A percentile compares a stretch with the other conserved stretches of the same genome.
Evolutionary conservation across 2,329 filamentous ascomycete species (phyloP).

Genomic region (Curvularia eragrostidis): DNA sequence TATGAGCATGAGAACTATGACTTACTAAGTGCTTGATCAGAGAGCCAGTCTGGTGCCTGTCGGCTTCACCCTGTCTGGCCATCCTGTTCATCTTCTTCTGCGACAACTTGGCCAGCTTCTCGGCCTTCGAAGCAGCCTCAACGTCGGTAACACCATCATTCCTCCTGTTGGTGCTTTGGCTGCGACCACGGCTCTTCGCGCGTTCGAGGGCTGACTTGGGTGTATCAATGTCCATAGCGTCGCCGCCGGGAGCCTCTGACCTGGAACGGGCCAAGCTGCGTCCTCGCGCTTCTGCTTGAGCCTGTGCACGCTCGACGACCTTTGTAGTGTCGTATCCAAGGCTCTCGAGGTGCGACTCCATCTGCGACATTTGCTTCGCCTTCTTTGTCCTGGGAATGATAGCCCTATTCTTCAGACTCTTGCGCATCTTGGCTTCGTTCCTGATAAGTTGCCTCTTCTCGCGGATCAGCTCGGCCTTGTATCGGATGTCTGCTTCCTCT

Average conservation of each 20-base stretch:
- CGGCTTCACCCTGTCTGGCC: constrained; percentile 95
- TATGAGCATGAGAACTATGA: constrained; percentile 34
- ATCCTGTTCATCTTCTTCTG: constrained; percentile 99
- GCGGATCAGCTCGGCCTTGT: constrained; percentile 93
- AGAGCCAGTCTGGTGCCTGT: constrained; percentile 83
- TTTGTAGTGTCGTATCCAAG: constrained; percentile 84
- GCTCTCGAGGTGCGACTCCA: constrained; percentile 83
- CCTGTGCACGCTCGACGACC: constrained; percentile 73
- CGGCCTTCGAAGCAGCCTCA: constrained; percentile 74
- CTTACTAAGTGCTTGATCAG: constrained; percentile 90
- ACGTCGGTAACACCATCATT: constrained; percentile 79
- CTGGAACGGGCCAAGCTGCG: constrained; percentile 71
- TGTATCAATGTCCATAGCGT: constrained; percentile 73
- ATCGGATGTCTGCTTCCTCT: constrained; percentile 83
- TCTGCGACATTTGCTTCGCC: constrained; percentile 82
- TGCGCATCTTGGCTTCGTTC: constrained; percentile 94
- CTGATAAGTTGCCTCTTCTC: constrained; percentile 92
- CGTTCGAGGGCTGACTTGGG: constrained; percentile 54
- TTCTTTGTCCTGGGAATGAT: constrained; percentile 84
- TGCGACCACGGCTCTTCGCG: constrained; percentile 75
- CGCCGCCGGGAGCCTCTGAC: constrained; percentile 59
- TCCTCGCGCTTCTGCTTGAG: constrained; percentile 68
- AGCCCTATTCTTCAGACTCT: constrained; percentile 95
- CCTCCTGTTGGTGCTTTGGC: constrained; percentile 71
- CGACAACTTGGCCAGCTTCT: constrained; percentile 83